Percentiles rank a stretch among this genome's conserved stretches.
Conservation (phyloP, 768 basidiomycete species). For the Tricholoma saponaceum region DNA sequence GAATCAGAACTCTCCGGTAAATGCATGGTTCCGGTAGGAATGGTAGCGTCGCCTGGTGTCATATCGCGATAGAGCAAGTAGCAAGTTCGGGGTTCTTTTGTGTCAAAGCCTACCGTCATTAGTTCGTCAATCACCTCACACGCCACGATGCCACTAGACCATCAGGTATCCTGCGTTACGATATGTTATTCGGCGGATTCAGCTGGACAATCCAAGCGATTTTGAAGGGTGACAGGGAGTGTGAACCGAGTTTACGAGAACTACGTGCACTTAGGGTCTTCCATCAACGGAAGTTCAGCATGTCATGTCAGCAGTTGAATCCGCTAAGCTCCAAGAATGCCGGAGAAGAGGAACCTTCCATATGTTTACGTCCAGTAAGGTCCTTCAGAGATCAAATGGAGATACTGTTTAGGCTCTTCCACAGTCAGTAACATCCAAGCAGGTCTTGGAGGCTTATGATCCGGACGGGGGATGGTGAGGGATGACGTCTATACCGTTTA, state of each 20-base stretch:
- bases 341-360: neutral
- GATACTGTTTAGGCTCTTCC: neutral
- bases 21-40: neutral
- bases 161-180: slow-evolving; percentile 5
- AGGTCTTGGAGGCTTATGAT: slow-evolving; percentile 2
- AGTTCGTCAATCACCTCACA: slow-evolving; percentile 8
- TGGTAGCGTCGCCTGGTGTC: neutral
- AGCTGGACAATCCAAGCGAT: neutral
- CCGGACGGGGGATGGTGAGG: no score
- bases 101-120: neutral
- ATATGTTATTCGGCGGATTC: slow-evolving; percentile 9
- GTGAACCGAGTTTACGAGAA: slow-evolving; percentile 1
- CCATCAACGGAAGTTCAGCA: slow-evolving; percentile 15
- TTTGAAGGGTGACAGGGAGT: slow-evolving; percentile 6
- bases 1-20: neutral
- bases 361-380: neutral
- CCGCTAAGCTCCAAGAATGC: neutral
- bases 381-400: neutral
- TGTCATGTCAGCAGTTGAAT: slow-evolving; percentile 14
- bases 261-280: slow-evolving; percentile 2
- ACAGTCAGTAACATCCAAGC: neutral
- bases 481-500: neutral
- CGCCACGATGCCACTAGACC: slow-evolving; percentile 6
- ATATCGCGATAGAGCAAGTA: neutral
- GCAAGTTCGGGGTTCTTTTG: no score